Conservation (phyloP, 257 asterid genomes). For the Solanum okadae region DNA sequence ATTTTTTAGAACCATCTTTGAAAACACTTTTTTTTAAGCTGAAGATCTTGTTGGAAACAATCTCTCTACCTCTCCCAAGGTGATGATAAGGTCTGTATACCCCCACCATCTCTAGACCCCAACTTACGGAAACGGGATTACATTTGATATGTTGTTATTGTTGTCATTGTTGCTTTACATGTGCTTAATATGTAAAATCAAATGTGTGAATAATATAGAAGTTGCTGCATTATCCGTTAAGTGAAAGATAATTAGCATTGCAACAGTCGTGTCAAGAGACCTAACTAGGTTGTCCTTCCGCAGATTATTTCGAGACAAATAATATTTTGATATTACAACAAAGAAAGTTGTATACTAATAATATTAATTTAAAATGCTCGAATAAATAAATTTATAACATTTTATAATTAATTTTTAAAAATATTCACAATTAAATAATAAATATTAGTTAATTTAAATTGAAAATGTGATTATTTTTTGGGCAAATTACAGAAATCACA, state of each 20-base stretch:
- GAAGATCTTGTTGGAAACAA: background rate
- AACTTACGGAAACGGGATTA: background rate
- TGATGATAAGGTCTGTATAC: background rate
- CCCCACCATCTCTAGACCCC: accelerated
- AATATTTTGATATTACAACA: too few relatives aligned
- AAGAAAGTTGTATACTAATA: too few relatives aligned
- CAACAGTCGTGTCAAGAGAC: background rate
- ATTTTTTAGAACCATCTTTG: background rate
- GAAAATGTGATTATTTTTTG: too few relatives aligned
- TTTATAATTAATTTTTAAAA: too few relatives aligned
- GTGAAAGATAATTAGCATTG: background rate
- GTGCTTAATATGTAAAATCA: background rate
- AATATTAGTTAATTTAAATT: too few relatives aligned
- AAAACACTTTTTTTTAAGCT: background rate
- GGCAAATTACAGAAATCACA: too few relatives aligned
- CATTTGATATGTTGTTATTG: background rate
- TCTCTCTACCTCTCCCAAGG: background rate
- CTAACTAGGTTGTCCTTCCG: too few relatives aligned
- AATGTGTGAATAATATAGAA: too few relatives aligned
- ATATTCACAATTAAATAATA: too few relatives aligned
- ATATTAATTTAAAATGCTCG: too few relatives aligned
- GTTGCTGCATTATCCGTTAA: background rate
- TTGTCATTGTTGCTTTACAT: background rate
- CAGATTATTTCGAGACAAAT: too few relatives aligned
- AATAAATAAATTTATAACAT: too few relatives aligned